These are phyloP conservation scores for Pseudoturritis turrita DNA, from an alignment of 345 rosid species.

Conservation along the genomic window DNA sequence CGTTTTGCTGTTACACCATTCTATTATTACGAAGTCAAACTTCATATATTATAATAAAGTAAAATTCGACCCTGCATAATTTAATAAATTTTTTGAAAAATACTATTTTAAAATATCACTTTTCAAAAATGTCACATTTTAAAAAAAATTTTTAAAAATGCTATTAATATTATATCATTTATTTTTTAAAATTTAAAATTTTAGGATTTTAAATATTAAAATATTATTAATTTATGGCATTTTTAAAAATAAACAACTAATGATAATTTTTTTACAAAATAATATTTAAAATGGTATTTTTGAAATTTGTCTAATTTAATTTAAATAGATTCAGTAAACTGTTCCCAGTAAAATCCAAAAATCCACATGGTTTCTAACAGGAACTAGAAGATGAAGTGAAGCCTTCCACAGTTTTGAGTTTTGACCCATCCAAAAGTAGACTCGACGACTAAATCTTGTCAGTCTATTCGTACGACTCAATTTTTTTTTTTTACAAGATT, in stretches of 20 bases:
- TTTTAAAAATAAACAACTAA: too few species aligned
- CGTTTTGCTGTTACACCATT: neutral
- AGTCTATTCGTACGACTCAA: conserved; percentile 8
- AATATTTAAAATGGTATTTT: too few species aligned
- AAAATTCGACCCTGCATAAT: neutral
- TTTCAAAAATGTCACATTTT: too few species aligned
- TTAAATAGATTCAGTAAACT: neutral
- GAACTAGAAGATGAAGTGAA: conserved; percentile 21
- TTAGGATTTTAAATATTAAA: too few species aligned
- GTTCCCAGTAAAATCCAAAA: conserved; percentile 27
- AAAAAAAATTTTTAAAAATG: too few species aligned
- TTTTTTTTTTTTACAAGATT: neutral
- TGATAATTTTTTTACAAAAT: too few species aligned
- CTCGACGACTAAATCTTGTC: conserved; percentile 17
- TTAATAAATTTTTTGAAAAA: too few species aligned
- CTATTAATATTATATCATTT: too few species aligned
- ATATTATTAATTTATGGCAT: too few species aligned
- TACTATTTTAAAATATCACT: too few species aligned
- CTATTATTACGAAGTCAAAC: neutral
- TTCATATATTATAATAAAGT: neutral
- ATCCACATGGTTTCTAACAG: conserved; percentile 21
- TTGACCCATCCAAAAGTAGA: conserved; percentile 12
- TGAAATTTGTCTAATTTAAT: too few species aligned
- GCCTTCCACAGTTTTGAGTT: conserved; percentile 13
- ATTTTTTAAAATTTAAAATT: too few species aligned